Percentiles rank a stretch among this genome's conserved stretches.
phyloP scores from a whole-genome alignment of 2,329 filamentous ascomycete species.

The Colletotrichum falcatum region DNA sequence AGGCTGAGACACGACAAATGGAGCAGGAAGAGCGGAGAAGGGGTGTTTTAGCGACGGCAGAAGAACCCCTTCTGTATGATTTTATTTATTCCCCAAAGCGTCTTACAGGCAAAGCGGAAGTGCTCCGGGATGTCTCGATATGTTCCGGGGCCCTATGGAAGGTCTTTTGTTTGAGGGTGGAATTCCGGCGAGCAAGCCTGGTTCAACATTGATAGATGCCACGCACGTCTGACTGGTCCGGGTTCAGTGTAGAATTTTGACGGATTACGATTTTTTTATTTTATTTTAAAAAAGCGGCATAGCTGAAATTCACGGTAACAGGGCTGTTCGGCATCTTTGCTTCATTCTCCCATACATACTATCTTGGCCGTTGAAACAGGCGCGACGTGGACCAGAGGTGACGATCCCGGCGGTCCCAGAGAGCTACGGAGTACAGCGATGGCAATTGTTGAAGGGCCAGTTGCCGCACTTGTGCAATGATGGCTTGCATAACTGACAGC shows the following conservation, averaged over 20 bases:
- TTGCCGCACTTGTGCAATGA: not conserved
- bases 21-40: not conserved
- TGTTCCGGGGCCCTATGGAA: not conserved
- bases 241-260: not conserved
- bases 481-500: slow-evolving; percentile 18
- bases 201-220: slow-evolving; percentile 6
- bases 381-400: not conserved
- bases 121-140: not conserved
- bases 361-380: not conserved
- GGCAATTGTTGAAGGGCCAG: not conserved
- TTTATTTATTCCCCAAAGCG: not conserved
- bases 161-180: not conserved
- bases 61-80: not conserved
- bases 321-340: not conserved
- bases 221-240: not conserved
- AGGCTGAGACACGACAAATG: not conserved
- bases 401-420: too few species aligned
- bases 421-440: not conserved
- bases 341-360: not conserved
- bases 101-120: not conserved
- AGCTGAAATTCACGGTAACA: slow-evolving; percentile 12
- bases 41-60: slow-evolving; percentile 13
- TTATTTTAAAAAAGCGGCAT: slow-evolving; percentile 30
- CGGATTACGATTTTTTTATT: slow-evolving; percentile 1
- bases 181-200: slow-evolving; percentile 1